These are phyloP conservation scores for Pseudogymnoascus sp. DNA, from an alignment of 2,329 filamentous ascomycete genomes.

Conservation along the genomic window DNA sequence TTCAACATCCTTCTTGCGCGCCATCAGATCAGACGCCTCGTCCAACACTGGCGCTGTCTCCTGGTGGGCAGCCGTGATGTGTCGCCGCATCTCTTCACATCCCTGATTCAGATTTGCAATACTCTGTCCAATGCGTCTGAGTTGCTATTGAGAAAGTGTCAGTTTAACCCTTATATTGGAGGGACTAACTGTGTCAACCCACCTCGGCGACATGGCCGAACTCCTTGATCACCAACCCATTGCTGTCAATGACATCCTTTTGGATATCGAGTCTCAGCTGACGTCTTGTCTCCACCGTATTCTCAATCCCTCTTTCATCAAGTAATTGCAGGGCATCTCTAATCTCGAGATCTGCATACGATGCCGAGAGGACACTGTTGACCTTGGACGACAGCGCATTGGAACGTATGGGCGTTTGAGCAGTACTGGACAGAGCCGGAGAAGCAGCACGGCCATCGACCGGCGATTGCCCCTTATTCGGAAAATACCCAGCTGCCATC, in stretches of 20 bases:
- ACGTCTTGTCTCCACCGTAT: slow-evolving; percentile 70
- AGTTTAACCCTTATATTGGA: slow-evolving; percentile 19
- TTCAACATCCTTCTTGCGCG: slow-evolving; percentile 66
- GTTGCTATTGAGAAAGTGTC: slow-evolving; percentile 53
- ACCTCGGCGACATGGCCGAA: slow-evolving; percentile 88
- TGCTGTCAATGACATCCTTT: slow-evolving; percentile 86
- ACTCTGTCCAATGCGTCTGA: slow-evolving; percentile 72
- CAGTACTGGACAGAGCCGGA: slow-evolving; percentile 20
- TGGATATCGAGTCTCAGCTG: slow-evolving; percentile 77
- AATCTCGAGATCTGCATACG: slow-evolving; percentile 88
- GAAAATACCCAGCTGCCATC: slow-evolving; percentile 26
- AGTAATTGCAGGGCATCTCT: slow-evolving; percentile 74
- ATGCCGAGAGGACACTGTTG: slow-evolving; percentile 78
- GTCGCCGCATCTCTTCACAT: slow-evolving; percentile 71
- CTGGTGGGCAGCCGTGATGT: slow-evolving; percentile 66
- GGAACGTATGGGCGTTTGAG: slow-evolving; percentile 26
- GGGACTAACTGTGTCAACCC: slow-evolving; percentile 25
- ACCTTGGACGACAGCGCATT: slow-evolving; percentile 74
- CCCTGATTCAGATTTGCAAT: slow-evolving; percentile 72
- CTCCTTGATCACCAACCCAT: slow-evolving; percentile 79
- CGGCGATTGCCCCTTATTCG: slow-evolving; percentile 20
- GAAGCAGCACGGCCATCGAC: slow-evolving; percentile 20
- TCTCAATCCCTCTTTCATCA: slow-evolving; percentile 63
- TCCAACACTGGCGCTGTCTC: slow-evolving; percentile 68
- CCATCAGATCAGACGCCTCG: slow-evolving; percentile 68